These are phyloP conservation scores for Avena atlantica DNA, from an alignment of 176 grass and related monocot species.

Conservation along the genomic window DNA sequence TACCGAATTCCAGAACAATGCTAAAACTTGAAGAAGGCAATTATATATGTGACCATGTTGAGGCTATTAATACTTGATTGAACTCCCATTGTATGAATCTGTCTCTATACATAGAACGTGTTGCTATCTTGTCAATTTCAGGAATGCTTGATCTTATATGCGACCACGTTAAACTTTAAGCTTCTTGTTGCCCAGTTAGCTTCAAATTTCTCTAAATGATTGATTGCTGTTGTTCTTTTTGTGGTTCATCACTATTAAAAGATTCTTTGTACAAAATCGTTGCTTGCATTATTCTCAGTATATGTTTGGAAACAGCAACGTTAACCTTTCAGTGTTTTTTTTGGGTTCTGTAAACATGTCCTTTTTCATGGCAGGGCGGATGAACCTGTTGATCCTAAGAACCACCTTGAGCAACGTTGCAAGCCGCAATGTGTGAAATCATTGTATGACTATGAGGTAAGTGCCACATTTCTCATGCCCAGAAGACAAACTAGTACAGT, in stretches of 20 bases:
- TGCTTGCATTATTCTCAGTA: conserved; percentile 2
- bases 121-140: not conserved
- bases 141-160: not conserved
- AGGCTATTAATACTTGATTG: conserved; percentile 9
- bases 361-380: conserved; percentile 46
- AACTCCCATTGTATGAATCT: not conserved
- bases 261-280: not conserved
- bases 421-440: conserved; percentile 70
- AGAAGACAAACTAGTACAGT: not conserved
- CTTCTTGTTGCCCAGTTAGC: not conserved
- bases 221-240: not conserved
- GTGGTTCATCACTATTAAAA: not conserved
- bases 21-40: not conserved
- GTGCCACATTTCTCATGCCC: not conserved
- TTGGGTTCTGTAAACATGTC: not conserved
- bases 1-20: too few relatives aligned
- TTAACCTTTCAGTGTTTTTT: conserved; percentile 7
- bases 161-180: not conserved
- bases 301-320: conserved; percentile 11
- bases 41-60: not conserved
- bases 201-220: not conserved
- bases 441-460: conserved; percentile 66
- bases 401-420: conserved; percentile 64
- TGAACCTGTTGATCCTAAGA: conserved; percentile 63
- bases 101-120: not conserved